Evolutionary conservation across 805 yeast species (phyloP).

Genomic region (Phaffomyces thermotolerans): DNA sequence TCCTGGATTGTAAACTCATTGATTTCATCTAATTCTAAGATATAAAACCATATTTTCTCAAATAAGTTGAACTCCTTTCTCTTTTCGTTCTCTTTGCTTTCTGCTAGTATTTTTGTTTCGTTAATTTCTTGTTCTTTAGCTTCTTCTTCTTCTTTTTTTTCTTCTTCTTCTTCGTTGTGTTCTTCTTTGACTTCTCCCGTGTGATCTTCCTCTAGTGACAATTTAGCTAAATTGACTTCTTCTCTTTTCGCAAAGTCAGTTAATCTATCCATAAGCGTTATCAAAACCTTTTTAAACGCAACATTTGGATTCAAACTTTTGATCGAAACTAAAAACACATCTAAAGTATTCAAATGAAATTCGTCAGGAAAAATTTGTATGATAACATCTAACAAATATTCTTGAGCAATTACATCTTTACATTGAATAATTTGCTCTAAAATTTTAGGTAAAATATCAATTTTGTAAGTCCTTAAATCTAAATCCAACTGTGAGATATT

Average conservation of each 20-base stretch:
- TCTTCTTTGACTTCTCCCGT: neutral
- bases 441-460: slow-evolving; percentile 64
- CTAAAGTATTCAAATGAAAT: slow-evolving; percentile 73
- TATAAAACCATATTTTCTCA: slow-evolving; percentile 58
- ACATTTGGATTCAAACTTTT: slow-evolving; percentile 63
- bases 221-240: slow-evolving; percentile 18
- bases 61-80: slow-evolving; percentile 36
- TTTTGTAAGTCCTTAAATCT: slow-evolving; percentile 40
- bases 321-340: slow-evolving; percentile 56
- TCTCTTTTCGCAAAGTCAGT: slow-evolving; percentile 44
- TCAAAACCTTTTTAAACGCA: slow-evolving; percentile 56
- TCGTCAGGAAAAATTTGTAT: slow-evolving; percentile 94
- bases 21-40: slow-evolving; percentile 43
- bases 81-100: slow-evolving; percentile 1
- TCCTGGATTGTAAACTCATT: slow-evolving; percentile 64
- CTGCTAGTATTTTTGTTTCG: slow-evolving; percentile 4
- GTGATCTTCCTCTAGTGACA: slow-evolving; percentile 13
- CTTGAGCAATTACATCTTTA: slow-evolving; percentile 86
- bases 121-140: no score
- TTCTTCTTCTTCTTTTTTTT: no score
- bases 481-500: slow-evolving; percentile 59
- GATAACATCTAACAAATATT: slow-evolving; percentile 81
- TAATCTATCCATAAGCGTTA: slow-evolving; percentile 67
- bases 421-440: slow-evolving; percentile 91
- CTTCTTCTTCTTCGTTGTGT: no score